These are phyloP conservation scores for Penicillium herquei DNA, from an alignment of 495 filamentous ascomycete species.

Conservation along the genomic window DNA sequence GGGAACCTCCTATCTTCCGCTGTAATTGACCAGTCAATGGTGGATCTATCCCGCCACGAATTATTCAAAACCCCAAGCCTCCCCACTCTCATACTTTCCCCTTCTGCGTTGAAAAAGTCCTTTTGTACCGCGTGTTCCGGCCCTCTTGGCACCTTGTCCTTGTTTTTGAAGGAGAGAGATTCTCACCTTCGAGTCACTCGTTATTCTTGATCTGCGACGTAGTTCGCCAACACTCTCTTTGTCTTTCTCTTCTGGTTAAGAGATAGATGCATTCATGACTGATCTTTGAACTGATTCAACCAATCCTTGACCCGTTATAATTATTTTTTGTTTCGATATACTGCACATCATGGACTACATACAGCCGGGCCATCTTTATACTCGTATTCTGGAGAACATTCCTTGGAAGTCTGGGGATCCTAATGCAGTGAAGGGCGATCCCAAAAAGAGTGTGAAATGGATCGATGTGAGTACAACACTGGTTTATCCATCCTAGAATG, in stretches of 20 bases:
- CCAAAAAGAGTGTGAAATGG: conserved; percentile 64
- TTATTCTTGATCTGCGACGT: conserved; percentile 3
- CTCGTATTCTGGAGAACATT: conserved; percentile 29
- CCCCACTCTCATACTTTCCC: conserved; percentile 9
- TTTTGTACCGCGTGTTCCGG: neutral
- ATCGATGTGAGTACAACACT: conserved; percentile 54
- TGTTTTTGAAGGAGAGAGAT: neutral
- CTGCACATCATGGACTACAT: conserved; percentile 21
- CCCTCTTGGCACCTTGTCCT: conserved; percentile 11
- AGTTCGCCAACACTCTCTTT: conserved; percentile 10
- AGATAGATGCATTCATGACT: conserved; percentile 14
- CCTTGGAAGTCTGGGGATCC: conserved; percentile 35
- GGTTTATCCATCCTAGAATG: neutral
- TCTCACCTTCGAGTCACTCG: neutral
- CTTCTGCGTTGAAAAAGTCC: conserved; percentile 4
- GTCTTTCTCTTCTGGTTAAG: conserved; percentile 15
- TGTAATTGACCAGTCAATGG: conserved; percentile 1
- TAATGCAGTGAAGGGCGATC: conserved; percentile 31
- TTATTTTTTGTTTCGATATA: neutral
- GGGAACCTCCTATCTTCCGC: conserved; percentile 15
- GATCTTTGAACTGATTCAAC: conserved; percentile 4
- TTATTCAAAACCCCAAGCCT: conserved; percentile 17
- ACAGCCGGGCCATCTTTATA: conserved; percentile 29
- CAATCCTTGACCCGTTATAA: neutral
- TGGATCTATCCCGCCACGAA: neutral